Evolutionary conservation across 352 stramenopile species (phyloP).

Genomic region (Pythium vanterpoolii): DNA sequence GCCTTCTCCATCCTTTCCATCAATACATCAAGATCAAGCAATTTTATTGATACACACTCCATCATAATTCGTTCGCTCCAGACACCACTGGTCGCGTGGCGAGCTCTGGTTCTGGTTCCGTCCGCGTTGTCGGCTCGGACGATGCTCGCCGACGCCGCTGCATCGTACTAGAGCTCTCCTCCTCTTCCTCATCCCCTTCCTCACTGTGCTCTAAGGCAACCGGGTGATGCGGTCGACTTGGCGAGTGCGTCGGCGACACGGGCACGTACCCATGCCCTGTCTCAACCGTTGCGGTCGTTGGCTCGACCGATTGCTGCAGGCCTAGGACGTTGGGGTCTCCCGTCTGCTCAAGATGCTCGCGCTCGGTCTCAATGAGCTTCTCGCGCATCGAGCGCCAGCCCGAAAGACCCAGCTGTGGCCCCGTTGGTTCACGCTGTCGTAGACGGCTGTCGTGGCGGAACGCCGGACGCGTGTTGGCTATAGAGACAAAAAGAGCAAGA

Average conservation of each 20-base stretch:
- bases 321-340: background rate
- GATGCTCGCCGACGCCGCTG: background rate
- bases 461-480: background rate
- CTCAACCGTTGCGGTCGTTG: conserved; percentile 22
- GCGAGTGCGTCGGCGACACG: conserved; percentile 29
- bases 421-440: conserved; percentile 18
- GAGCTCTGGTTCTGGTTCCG: background rate
- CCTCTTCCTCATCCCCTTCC: background rate
- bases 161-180: too few relatives aligned
- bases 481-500: background rate
- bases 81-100: background rate
- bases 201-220: background rate
- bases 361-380: conserved; percentile 48
- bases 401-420: conserved; percentile 37
- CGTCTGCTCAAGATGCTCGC: conserved; percentile 2
- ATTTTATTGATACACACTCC: background rate
- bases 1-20: background rate
- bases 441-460: conserved; percentile 16
- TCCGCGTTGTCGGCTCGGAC: background rate
- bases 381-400: conserved; percentile 55
- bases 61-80: background rate
- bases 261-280: conserved; percentile 38
- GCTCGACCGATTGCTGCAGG: conserved; percentile 8
- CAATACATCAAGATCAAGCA: too few relatives aligned
- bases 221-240: background rate